phyloP scores from a whole-genome alignment of 106 monocot genomes.

The Acorus calamus region DNA sequence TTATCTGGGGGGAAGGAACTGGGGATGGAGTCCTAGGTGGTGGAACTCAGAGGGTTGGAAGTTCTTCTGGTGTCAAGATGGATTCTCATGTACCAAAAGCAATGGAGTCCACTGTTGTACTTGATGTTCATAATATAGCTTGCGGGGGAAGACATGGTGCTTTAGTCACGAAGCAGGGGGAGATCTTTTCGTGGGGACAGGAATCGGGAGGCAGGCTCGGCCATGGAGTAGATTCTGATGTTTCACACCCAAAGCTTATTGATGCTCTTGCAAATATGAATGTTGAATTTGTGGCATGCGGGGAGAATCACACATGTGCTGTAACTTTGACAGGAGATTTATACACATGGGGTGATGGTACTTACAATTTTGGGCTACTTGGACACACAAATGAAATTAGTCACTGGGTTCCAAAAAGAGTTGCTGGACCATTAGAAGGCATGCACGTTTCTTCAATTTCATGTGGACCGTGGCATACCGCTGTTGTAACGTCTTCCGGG shows the following conservation, averaged over 20 bases:
- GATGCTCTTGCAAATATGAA: slow-evolving; percentile 73
- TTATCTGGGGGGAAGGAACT: slow-evolving; percentile 96
- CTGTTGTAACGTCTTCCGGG: no score
- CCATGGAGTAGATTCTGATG: slow-evolving; percentile 86
- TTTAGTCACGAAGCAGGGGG: slow-evolving; percentile 91
- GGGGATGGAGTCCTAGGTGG: slow-evolving; percentile 86
- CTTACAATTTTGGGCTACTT: background rate
- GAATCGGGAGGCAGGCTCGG: slow-evolving; percentile 95
- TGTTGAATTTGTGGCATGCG: slow-evolving; percentile 88
- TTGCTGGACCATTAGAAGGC: no score
- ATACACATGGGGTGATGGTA: slow-evolving; percentile 80
- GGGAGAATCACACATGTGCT: slow-evolving; percentile 73
- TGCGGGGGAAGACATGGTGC: slow-evolving; percentile 80
- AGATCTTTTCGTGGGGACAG: slow-evolving; percentile 93
- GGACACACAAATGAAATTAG: no score
- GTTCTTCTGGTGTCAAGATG: slow-evolving; percentile 34
- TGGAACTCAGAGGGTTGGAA: slow-evolving; percentile 43
- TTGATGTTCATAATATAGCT: slow-evolving; percentile 87
- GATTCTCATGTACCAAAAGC: slow-evolving; percentile 85
- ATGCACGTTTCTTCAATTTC: no score
- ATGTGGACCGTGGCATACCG: no score
- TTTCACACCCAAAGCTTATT: slow-evolving; percentile 80
- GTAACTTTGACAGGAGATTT: slow-evolving; percentile 71
- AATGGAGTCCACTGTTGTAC: slow-evolving; percentile 82
- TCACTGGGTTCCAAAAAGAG: no score